Evolutionary conservation across 1,139 yeast genomes (phyloP), one percentile per base, ranked within the genome.

Genomic region (Diutina pseudorugosa): DNA sequence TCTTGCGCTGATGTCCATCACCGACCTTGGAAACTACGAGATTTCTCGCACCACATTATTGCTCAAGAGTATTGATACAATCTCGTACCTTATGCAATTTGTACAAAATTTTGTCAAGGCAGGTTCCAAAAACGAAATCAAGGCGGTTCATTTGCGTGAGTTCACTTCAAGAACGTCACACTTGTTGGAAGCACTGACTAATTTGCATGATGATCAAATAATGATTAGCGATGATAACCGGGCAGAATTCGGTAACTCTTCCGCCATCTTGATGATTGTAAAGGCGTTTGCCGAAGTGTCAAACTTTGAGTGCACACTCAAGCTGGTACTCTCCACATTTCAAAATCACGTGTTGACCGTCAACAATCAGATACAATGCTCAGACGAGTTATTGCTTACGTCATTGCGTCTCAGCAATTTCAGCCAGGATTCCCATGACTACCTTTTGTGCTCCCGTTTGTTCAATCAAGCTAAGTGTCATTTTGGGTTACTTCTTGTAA

Each of bases 81-180:
- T 71, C 44, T 65, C 73, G 1, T 60, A 65, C 33, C 59, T 70
- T 43, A 67, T 71, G 70, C 59, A 69, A 27, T 66, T 70, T 52
- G 57, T 65, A 59, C 65, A 58, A 55, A 60, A 57, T 42, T 63
- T 60, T 66, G 44, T 69, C 50, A 50, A 47, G 11, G 43, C 52
- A 25, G 58, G 60, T 20, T 54, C 62, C 5, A 59, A 61, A 9
- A 55, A 70, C 8, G 72, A 76, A 1, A 68, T 82, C 48, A 76
- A 73, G 58, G 86, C 83, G 1, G 65, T 82, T 7, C 82, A 82
- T 58, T 65, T 82, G 54, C 72, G 82, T 54, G 79, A 80, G 44
- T 69, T 83, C 53, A 77, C 84, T 1, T 83, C 84, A 50, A 71
- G 90, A 63, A 83, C 88, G 0, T 80, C 87, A 0, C 85, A 83